Base-by-base conservation (phyloP, 2,329 filamentous ascomycete species). In the Diaporthe destruens region DNA sequence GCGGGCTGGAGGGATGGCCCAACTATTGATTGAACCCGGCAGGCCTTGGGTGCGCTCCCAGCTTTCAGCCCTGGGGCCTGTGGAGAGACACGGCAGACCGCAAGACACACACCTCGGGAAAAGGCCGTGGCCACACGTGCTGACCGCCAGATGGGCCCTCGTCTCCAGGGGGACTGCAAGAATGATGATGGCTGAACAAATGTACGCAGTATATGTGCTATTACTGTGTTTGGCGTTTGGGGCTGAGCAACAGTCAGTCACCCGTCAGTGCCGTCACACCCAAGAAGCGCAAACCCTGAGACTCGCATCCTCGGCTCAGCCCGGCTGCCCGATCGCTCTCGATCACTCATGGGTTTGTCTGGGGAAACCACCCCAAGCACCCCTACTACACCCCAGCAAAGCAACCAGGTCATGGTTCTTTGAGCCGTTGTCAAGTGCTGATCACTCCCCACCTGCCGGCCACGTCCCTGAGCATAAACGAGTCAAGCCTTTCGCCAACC, bases 271-370 rank as follows among this genome's bases (percentile, higher is more conserved):
- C n/a, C n/a, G n/a, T n/a, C n/a, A n/a, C 32, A 39, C 29, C 7
- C 47, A 25, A 1, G 29, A 20, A 25, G 8, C 39, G 23, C 61
- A 51, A 36, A 39, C 61, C 44, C 44, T 51, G 61, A 51, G 61
- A 66, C 61, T 66, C 32, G 61, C 47, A 47, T 66, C 47, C 47
- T 53, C 61, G 61, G 61, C 47, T 39, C 61, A 66, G 61, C 61
- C 61, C 61, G 61, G 39, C 61, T 53, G 61, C 61, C 61, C 61
- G 61, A 53, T 66, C 61, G 61, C 61, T 29, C 61, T 39, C 61
- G 32, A 66, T 66, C 61, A 53, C 18, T 66, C 61, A 66, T 66
- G 47, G 47, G 25, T 39, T 66, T 29, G 34, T 44, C 44, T 65
- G 25, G 61, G 61, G 44, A 29, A 51, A 23, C 61, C 29, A 29